Base-by-base conservation (phyloP, 257 asterid genomes). In the Scutellaria minor region DNA sequence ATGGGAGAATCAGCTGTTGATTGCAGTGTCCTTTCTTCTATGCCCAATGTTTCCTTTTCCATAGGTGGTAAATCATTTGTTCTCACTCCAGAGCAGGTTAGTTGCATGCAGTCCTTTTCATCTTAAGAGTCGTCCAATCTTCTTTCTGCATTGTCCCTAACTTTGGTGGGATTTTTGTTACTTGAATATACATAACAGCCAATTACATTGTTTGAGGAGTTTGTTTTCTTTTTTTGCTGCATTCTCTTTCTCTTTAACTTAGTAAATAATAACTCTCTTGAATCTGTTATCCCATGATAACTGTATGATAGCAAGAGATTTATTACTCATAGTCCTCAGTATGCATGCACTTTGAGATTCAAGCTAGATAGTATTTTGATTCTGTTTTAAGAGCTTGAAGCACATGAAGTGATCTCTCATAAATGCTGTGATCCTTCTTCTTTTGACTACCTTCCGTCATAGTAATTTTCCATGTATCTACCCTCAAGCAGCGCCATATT, bases 1-100 rank as follows among this genome's bases (percentile, higher is more conserved):
- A 86, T 82, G 86, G 97, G 97, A 60, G 95, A 91, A 80, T 89
- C 96, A 35, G 75, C 91, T 65, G 93, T 91, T 22, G 95, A 89
- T 75, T 91, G 97, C 78, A 70, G 20, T 40, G 55, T 50, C 69
- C 81, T 91, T 78, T 80, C 91, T 71, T 73, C 88, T 52, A 80
- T 91, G 91, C 97, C 97, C 2, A 81, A 80, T 66, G 74, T 91
- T 59, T 77, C 96, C 61, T 80, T 91, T 66, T 81, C 93, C 12
- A 75, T 91, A 35, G 97, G 95, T 7, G 79, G 84, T 61, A 87
- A 86, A 83, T 64, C 78, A 68, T 91, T 89, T 59, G 85, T 80
- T 20, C 93, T 91, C 64, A 68, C 86, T 39, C 93, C 96, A 1
- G 87, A 87, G 64, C 89, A 91, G 96, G 97, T 91, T 61, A 52